Base-by-base conservation (phyloP, 768 basidiomycete genomes). In the Panaeolus papilionaceus region DNA sequence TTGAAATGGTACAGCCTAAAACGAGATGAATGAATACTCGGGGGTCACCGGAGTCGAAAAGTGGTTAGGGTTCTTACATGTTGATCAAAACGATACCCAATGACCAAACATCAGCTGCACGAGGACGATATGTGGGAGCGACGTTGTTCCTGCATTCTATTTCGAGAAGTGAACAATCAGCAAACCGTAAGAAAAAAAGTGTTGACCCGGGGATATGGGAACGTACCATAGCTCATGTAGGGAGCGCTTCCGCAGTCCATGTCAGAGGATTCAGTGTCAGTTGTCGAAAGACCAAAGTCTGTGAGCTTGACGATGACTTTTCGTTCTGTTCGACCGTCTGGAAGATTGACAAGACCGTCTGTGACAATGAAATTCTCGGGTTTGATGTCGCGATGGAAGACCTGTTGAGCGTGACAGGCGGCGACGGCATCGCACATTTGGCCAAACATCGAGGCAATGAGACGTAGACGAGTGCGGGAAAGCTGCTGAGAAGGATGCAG, bases 361-460 rank as follows among this genome's bases (percentile, higher is more conserved):
- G 94, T 95, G 74, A 96, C 94, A 76, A 96, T 96, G 74, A 96
- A 96, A 81, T 99, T 98, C 83, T 99, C 97, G 0, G 97, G 97
- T 82, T 99, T 99, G 86, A 99, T 98, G 79, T 99, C 97, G 68
- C 97, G 89, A 77, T 99, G 97, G 76, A 91, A 95, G 69, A 99
- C 93, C 42, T 91, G 91, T 69, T 91, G 89, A 18, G 90, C 90
- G 76, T 99, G 97, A 80, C 97, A 98, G 6, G 92, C 89, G 3
- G 94, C 94, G 12, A 99, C 96, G 51, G 97, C 96, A 70, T 96
- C 94, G 76, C 97, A 99, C 97, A 99, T 99, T 81, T 99, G 98
- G 20, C 89, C 84, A 79, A 99, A 99, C 97, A 99, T 99, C 76
- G 93, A 92, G 3, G 96, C 90, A 74, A 99, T 95, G 71, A 99